Conservation (phyloP, 106 monocot species). For the Acorus gramineus region DNA sequence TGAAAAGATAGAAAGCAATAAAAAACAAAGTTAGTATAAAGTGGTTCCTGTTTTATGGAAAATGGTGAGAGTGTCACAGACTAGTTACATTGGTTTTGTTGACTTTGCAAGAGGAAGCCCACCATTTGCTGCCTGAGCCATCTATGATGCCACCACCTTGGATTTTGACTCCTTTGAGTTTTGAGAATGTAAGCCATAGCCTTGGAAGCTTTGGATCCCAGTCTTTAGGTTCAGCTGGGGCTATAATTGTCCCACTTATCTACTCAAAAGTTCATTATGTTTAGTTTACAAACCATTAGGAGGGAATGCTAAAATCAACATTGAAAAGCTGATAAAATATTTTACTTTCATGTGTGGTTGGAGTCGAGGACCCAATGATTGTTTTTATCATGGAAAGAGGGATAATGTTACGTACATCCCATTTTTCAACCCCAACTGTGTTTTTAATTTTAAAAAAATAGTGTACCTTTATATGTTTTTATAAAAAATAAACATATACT, state of each 20-base stretch:
- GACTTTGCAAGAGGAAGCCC: constrained; percentile 94
- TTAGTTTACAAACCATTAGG: not conserved
- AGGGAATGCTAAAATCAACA: too few relatives aligned
- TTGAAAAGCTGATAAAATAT: too few relatives aligned
- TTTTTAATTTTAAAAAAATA: too few relatives aligned
- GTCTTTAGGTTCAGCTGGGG: constrained; percentile 60
- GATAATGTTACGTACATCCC: too few relatives aligned
- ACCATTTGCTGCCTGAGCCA: constrained; percentile 92
- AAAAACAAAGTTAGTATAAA: not conserved
- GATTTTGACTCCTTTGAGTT: constrained; percentile 39
- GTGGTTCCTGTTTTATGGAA: not conserved
- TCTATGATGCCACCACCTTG: constrained; percentile 82
- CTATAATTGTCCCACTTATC: constrained; percentile 72
- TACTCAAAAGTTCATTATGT: constrained; percentile 11
- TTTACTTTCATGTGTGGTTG: too few relatives aligned
- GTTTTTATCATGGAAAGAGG: too few relatives aligned
- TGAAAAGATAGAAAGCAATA: constrained; percentile 17
- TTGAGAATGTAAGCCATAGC: constrained; percentile 59
- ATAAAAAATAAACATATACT: too few relatives aligned
- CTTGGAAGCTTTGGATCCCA: constrained; percentile 75
- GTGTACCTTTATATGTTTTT: too few relatives aligned
- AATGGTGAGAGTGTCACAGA: not conserved
- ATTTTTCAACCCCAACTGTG: too few relatives aligned
- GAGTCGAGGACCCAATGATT: too few relatives aligned
- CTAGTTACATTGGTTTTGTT: constrained; percentile 63